A percentile compares a stretch with the other conserved stretches of the same genome.
phyloP scores from a whole-genome alignment of 441 rosid species.

The Populus trichocarpa region DNA sequence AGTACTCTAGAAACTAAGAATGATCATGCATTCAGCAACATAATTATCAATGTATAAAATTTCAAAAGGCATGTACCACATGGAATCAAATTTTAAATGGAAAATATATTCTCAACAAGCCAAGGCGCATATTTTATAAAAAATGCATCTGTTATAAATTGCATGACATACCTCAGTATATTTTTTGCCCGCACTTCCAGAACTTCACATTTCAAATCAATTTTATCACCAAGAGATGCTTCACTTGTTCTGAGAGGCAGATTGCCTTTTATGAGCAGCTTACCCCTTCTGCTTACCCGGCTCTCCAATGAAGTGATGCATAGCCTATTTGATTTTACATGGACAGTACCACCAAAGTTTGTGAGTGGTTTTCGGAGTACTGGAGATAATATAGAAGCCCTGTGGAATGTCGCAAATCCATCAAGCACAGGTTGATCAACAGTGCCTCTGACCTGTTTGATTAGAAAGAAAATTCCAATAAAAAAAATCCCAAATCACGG shows the following conservation, averaged over 20 bases:
- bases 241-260: conserved; percentile 87
- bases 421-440: conserved; percentile 94
- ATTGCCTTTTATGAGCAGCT: conserved; percentile 82
- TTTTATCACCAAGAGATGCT: conserved; percentile 69
- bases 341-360: conserved; percentile 88
- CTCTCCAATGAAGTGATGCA: conserved; percentile 84
- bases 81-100: neutral
- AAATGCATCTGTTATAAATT: conserved; percentile 13
- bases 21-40: neutral
- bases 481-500: neutral
- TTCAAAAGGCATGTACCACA: neutral
- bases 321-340: conserved; percentile 87
- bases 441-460: conserved; percentile 92
- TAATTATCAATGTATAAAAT: neutral
- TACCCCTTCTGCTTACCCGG: conserved; percentile 92
- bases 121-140: neutral
- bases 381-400: conserved; percentile 92
- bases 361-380: conserved; percentile 88
- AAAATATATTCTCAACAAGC: conserved; percentile 5
- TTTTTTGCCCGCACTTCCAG: conserved; percentile 96
- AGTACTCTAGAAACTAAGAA: conserved; percentile 19
- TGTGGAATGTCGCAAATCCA: conserved; percentile 90
- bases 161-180: conserved; percentile 58
- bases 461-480: conserved; percentile 13
- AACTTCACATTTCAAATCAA: conserved; percentile 95